These are phyloP conservation scores for Stylosanthes scabra DNA, from an alignment of 331 rosid genomes.

Conservation along the genomic window DNA sequence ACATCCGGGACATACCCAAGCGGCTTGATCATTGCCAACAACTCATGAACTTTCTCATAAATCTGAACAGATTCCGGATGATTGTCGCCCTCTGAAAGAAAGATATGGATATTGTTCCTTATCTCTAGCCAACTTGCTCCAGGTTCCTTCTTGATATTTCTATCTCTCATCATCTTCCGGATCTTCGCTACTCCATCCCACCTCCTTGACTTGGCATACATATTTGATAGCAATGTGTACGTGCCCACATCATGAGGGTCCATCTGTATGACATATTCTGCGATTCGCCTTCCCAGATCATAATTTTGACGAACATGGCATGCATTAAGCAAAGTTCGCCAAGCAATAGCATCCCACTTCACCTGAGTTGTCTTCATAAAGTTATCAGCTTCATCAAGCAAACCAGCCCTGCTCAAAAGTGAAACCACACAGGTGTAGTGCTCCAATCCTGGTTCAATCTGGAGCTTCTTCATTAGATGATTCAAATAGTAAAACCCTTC, in stretches of 20 bases:
- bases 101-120: constrained; percentile 62
- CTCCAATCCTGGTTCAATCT: constrained; percentile 77
- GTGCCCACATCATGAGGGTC: constrained; percentile 69
- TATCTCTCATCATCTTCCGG: constrained; percentile 77
- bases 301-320: constrained; percentile 70
- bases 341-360: constrained; percentile 84
- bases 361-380: constrained; percentile 67
- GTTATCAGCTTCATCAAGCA: constrained; percentile 69
- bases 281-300: constrained; percentile 62
- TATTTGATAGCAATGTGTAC: constrained; percentile 47
- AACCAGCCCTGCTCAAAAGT: constrained; percentile 68
- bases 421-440: constrained; percentile 80
- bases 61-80: constrained; percentile 73
- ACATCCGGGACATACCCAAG: constrained; percentile 76
- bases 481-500: constrained; percentile 70
- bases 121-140: constrained; percentile 90
- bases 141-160: constrained; percentile 82
- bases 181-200: constrained; percentile 66
- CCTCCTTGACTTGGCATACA: constrained; percentile 44
- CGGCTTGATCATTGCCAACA: constrained; percentile 67
- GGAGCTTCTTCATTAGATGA: constrained; percentile 54
- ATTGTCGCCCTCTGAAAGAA: constrained; percentile 67
- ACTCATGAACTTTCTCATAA: constrained; percentile 57
- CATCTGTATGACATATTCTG: constrained; percentile 65
- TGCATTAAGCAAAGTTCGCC: constrained; percentile 78